These are phyloP conservation scores for Daldinia childiae DNA, from an alignment of 495 filamentous ascomycete genomes.

Conservation along the genomic window DNA sequence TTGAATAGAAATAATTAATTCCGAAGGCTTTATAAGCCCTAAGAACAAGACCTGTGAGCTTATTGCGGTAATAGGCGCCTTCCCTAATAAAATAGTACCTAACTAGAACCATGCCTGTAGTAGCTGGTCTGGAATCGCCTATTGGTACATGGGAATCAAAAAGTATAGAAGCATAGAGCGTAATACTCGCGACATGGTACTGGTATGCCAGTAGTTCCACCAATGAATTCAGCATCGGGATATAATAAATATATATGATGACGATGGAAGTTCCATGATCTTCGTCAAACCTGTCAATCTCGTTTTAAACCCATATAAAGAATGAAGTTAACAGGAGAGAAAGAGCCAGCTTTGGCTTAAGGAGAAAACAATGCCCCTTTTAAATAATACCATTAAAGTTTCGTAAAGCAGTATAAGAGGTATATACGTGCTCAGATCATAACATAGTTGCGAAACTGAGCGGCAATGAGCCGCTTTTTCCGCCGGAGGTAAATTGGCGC, in stretches of 20 bases:
- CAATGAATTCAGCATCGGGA: not conserved
- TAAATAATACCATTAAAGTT: constrained; percentile 22
- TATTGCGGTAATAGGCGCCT: not conserved
- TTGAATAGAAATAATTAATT: not conserved
- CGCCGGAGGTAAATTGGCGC: not conserved
- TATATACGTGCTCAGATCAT: constrained; percentile 29
- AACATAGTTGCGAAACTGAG: constrained; percentile 3
- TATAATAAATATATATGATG: constrained; percentile 1
- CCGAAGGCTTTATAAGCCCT: not conserved
- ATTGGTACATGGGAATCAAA: not conserved
- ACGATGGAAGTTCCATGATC: not conserved
- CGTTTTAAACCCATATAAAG: not conserved
- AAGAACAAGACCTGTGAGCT: not conserved
- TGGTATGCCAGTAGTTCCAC: not conserved
- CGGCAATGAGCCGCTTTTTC: not conserved
- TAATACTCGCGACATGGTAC: not conserved
- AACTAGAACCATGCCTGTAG: not conserved
- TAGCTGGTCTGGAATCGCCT: not conserved
- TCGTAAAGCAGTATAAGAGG: constrained; percentile 14
- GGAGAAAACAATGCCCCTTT: not conserved
- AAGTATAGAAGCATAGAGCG: not conserved
- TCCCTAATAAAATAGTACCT: not conserved
- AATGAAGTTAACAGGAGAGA: not conserved
- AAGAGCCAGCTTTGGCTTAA: not conserved
- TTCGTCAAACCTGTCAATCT: constrained; percentile 4